These are phyloP conservation scores for Hypoxylon trugodes DNA, from an alignment of 495 filamentous ascomycete species.

Conservation along the genomic window DNA sequence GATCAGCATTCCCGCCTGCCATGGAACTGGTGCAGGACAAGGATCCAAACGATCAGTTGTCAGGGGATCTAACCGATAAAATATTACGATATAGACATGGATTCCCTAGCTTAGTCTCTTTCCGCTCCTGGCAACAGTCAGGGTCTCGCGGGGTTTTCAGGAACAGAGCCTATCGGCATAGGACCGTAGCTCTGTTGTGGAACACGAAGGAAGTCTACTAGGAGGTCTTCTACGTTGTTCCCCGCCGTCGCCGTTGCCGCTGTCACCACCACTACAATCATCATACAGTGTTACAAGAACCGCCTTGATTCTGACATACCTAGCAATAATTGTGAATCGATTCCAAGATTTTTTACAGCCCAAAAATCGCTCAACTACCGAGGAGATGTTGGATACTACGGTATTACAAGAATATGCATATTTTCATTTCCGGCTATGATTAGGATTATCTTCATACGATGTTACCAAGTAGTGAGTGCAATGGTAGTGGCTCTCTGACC, in stretches of 20 bases:
- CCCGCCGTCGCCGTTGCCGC: too few relatives aligned
- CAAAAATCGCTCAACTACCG: too few relatives aligned
- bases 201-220: constrained; percentile 21
- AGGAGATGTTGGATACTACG: too few relatives aligned
- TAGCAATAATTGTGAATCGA: not conserved
- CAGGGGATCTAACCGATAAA: constrained; percentile 39
- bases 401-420: too few relatives aligned
- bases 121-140: constrained; percentile 21
- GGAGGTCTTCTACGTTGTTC: constrained; percentile 22
- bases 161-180: constrained; percentile 23
- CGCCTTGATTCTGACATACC: not conserved
- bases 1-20: constrained; percentile 40
- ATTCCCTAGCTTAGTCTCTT: not conserved
- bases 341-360: too few relatives aligned
- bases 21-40: constrained; percentile 27
- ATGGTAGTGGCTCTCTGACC: constrained; percentile 9
- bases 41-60: constrained; percentile 39
- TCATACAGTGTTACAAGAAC: constrained; percentile 1
- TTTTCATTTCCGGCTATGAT: not conserved
- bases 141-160: constrained; percentile 23
- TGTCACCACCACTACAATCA: constrained; percentile 11
- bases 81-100: constrained; percentile 36
- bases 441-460: not conserved
- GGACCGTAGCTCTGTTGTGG: constrained; percentile 21
- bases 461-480: not conserved